Evolutionary conservation across 495 filamentous ascomycete species (phyloP).

Genomic region (Penicillium angulare): DNA sequence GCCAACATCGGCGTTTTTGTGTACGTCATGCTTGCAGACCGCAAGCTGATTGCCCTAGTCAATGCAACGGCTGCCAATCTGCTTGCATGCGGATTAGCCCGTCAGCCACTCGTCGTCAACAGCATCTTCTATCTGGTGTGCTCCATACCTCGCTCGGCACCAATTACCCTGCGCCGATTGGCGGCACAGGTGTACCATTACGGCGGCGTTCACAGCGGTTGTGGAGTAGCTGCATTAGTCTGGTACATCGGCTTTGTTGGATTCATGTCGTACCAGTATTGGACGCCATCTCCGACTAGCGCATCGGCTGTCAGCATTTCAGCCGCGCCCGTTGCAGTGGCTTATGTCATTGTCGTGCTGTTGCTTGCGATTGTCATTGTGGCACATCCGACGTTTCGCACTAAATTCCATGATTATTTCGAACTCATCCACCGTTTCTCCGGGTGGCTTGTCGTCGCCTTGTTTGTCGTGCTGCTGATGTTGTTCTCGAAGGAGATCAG

Average conservation of each 20-base stretch:
- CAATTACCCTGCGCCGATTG: slow-evolving; percentile 61
- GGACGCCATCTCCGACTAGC: slow-evolving; percentile 14
- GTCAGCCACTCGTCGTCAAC: slow-evolving; percentile 77
- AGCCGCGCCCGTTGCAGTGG: slow-evolving; percentile 31
- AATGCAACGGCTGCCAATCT: slow-evolving; percentile 55
- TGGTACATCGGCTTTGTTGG: slow-evolving; percentile 67
- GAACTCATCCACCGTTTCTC: slow-evolving; percentile 56
- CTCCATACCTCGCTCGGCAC: slow-evolving; percentile 58
- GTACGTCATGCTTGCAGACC: slow-evolving; percentile 34
- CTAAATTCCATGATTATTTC: slow-evolving; percentile 53
- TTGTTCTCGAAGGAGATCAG: slow-evolving; percentile 37
- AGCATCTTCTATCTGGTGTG: slow-evolving; percentile 60
- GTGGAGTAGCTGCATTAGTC: slow-evolving; percentile 61
- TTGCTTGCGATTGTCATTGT: slow-evolving; percentile 43
- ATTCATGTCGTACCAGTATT: slow-evolving; percentile 49
- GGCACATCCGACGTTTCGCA: slow-evolving; percentile 45
- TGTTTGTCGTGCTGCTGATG: slow-evolving; percentile 45
- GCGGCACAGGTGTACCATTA: slow-evolving; percentile 74
- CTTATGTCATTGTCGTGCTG: slow-evolving; percentile 40
- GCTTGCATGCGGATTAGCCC: slow-evolving; percentile 57
- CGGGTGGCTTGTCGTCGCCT: slow-evolving; percentile 49
- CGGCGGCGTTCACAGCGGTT: slow-evolving; percentile 74
- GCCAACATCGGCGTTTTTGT: slow-evolving; percentile 53
- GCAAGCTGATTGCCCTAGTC: slow-evolving; percentile 35
- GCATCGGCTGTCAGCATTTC: slow-evolving; percentile 20